Evolutionary conservation across 2,329 filamentous ascomycete genomes (phyloP).

Genomic region (Hawksworthiomyces lignivorus): DNA sequence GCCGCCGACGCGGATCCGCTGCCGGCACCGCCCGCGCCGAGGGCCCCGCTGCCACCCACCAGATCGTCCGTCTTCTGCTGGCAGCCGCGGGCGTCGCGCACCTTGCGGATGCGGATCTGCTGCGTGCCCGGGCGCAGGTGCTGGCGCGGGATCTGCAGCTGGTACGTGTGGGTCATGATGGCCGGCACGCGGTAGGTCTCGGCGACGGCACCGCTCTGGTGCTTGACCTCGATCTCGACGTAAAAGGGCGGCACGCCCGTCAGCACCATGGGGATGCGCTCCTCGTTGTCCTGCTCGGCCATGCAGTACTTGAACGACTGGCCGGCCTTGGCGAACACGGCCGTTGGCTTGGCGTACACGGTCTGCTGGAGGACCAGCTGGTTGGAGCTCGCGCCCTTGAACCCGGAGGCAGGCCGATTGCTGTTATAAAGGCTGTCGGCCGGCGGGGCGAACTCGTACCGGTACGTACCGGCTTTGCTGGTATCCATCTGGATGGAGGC

Average conservation of each 20-base stretch:
- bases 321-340: slow-evolving; percentile 74
- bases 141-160: slow-evolving; percentile 76
- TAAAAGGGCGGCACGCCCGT: slow-evolving; percentile 81
- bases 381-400: not conserved
- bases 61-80: slow-evolving; percentile 49
- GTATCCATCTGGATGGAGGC: slow-evolving; percentile 84
- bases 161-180: slow-evolving; percentile 66
- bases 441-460: slow-evolving; percentile 77
- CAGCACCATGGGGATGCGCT: slow-evolving; percentile 79
- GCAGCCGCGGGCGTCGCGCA: slow-evolving; percentile 81
- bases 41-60: slow-evolving; percentile 20
- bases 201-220: slow-evolving; percentile 70
- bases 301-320: slow-evolving; percentile 95
- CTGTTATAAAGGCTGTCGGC: slow-evolving; percentile 81
- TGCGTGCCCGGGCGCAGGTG: slow-evolving; percentile 85
- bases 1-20: not conserved
- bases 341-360: slow-evolving; percentile 76
- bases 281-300: slow-evolving; percentile 71
- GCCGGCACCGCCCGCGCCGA: slow-evolving; percentile 56
- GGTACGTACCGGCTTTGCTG: slow-evolving; percentile 70
- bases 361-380: slow-evolving; percentile 65
- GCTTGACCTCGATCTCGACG: slow-evolving; percentile 87
- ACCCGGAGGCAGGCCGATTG: slow-evolving; percentile 34
- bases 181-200: slow-evolving; percentile 77
- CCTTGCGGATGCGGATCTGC: slow-evolving; percentile 78